Base-by-base conservation (phyloP, 257 asterid genomes). In the Phtheirospermum japonicum region DNA sequence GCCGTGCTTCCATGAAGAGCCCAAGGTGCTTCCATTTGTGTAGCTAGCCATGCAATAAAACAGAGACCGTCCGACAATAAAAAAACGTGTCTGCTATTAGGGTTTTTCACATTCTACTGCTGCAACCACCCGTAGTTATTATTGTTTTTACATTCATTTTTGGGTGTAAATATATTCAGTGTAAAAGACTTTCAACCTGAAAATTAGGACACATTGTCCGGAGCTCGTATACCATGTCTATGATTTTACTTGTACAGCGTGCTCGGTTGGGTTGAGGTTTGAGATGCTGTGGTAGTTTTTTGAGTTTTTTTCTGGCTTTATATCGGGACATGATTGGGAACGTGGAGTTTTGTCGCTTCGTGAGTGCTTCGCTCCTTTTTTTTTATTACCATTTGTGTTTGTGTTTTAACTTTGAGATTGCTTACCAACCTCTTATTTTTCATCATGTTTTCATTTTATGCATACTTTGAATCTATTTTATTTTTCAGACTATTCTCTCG, bases 1-100 rank as follows among this genome's bases (percentile, higher is more conserved):
- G 76, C 85, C 16, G 67, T 57, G 46, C 95, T 86, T 72, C 95
- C 95, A 2, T 86, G 82, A 86, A 66, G 13, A 63, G 6, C 37
- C 0, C 0, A 19, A 5, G 7, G 46, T 57, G 54, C 40, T 55
- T 18, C 18, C 26, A 18, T 37, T 59, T n/a, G 58, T 40, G 18
- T 4, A 52, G 6, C 49, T 7, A 16, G 42, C n/a, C n/a, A n/a
- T n/a, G n/a, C 45, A 75, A 77, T 74, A 68, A 71, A 72, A 54
- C 69, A 34, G 36, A 18, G 37, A 37, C 19, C 39, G 54, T 10
- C 63, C 33, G 57, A 54, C 48, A 54, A 46, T 66, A 42, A 42
- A 42, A 42, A 42, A 42, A 4, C 18, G 5, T 53, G 42, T 62
- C 51, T 63, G 58, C 3, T 63, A 17, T 9, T 12, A 32, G 59